phyloP scores from a whole-genome alignment of 331 rosid genomes.

The Malus hybrid region DNA sequence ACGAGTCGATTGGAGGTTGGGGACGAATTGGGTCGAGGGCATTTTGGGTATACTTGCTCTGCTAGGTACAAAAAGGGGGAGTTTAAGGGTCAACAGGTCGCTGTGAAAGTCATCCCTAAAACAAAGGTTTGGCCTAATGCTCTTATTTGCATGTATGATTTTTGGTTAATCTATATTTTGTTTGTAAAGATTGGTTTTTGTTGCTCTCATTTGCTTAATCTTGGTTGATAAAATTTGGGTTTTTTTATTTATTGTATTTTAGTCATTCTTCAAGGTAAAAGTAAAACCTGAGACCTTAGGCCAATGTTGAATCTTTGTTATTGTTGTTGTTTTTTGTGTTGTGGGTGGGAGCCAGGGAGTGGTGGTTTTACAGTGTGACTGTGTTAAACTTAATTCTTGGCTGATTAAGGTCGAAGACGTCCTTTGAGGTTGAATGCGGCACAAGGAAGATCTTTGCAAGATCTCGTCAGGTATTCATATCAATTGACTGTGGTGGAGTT shows the following conservation, averaged over 20 bases:
- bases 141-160: neutral
- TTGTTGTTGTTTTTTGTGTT: neutral
- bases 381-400: neutral
- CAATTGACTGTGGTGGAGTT: neutral
- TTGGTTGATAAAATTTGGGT: neutral
- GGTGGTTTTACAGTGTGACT: neutral
- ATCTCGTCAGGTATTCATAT: slow-evolving; percentile 7
- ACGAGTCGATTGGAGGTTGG: slow-evolving; percentile 71
- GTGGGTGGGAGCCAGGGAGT: neutral
- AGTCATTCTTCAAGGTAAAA: neutral
- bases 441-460: neutral
- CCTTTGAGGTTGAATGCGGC: slow-evolving; percentile 1
- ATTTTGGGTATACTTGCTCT: slow-evolving; percentile 98
- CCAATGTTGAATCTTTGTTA: neutral
- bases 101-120: slow-evolving; percentile 90
- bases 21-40: slow-evolving; percentile 96
- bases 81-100: slow-evolving; percentile 79
- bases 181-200: neutral
- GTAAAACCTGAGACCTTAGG: neutral
- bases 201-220: neutral
- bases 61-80: slow-evolving; percentile 95
- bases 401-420: neutral
- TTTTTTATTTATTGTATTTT: neutral
- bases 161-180: neutral
- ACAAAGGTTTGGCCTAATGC: slow-evolving; percentile 53